Conservation (phyloP, 306 rosid genomes). For the Prunus dulcis region DNA sequence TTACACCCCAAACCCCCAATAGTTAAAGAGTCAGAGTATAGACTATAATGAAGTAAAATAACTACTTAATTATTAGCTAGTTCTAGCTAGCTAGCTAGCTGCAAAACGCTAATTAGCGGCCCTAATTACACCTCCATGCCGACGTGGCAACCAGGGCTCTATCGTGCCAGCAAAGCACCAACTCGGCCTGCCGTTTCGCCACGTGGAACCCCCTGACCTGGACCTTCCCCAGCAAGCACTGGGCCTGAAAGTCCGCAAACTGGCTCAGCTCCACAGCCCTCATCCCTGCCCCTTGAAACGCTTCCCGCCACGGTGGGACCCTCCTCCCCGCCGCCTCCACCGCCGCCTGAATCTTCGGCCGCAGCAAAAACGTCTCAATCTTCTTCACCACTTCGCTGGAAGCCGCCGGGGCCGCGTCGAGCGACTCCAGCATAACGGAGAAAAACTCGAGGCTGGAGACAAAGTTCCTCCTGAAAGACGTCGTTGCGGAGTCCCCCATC, state of each 20-base stretch:
- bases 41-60: too few relatives aligned
- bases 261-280: constrained; percentile 74
- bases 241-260: constrained; percentile 83
- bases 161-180: constrained; percentile 78
- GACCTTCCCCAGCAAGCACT: constrained; percentile 61
- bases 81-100: background rate
- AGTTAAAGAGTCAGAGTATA: background rate
- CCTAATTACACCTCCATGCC: constrained; percentile 66
- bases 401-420: constrained; percentile 52
- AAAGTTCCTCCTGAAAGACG: constrained; percentile 63
- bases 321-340: constrained; percentile 54
- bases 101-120: background rate
- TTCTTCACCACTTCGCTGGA: constrained; percentile 53
- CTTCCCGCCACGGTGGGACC: constrained; percentile 54
- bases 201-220: constrained; percentile 82
- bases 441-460: constrained; percentile 58
- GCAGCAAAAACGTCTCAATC: constrained; percentile 53
- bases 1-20: constrained; percentile 16
- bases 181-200: constrained; percentile 73
- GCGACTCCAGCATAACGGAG: constrained; percentile 69
- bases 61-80: constrained; percentile 9
- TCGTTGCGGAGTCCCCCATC: constrained; percentile 42
- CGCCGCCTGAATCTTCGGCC: constrained; percentile 59
- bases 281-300: constrained; percentile 72
- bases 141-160: constrained; percentile 70